Evolutionary conservation across 164 flowering plant genomes (phyloP).

Genomic region (Sextonia rubra): DNA sequence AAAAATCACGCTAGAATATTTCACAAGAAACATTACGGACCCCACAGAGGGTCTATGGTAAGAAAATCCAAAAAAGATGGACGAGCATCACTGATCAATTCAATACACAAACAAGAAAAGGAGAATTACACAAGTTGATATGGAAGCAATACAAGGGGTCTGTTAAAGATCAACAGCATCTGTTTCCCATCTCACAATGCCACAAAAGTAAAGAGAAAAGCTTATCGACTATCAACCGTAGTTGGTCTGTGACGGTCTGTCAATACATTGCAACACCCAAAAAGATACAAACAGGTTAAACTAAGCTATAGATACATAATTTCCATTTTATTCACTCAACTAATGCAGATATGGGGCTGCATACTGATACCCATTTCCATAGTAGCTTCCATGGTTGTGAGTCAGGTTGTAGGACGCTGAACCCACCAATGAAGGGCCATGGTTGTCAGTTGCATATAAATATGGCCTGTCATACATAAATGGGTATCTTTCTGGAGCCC

Average conservation of each 20-base stretch:
- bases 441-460: slow-evolving; percentile 55
- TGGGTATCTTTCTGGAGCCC: slow-evolving; percentile 73
- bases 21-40: too few species aligned
- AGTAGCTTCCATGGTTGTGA: slow-evolving; percentile 72
- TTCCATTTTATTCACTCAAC: slow-evolving; percentile 14
- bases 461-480: slow-evolving; percentile 69
- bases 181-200: slow-evolving; percentile 5
- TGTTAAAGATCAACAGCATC: slow-evolving; percentile 6
- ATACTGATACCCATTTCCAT: slow-evolving; percentile 82
- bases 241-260: background rate
- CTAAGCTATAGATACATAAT: background rate
- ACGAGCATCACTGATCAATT: too few species aligned
- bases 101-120: too few species aligned
- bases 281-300: background rate
- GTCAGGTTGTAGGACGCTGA: slow-evolving; percentile 55
- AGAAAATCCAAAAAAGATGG: too few species aligned
- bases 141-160: background rate
- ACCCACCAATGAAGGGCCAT: slow-evolving; percentile 45
- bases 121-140: too few species aligned
- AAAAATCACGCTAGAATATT: too few species aligned
- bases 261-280: background rate
- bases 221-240: too few species aligned
- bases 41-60: too few species aligned
- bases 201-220: slow-evolving; percentile 1
- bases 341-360: slow-evolving; percentile 80